These are phyloP conservation scores for Turnera subulata DNA, from an alignment of 345 rosid species.

Conservation along the genomic window DNA sequence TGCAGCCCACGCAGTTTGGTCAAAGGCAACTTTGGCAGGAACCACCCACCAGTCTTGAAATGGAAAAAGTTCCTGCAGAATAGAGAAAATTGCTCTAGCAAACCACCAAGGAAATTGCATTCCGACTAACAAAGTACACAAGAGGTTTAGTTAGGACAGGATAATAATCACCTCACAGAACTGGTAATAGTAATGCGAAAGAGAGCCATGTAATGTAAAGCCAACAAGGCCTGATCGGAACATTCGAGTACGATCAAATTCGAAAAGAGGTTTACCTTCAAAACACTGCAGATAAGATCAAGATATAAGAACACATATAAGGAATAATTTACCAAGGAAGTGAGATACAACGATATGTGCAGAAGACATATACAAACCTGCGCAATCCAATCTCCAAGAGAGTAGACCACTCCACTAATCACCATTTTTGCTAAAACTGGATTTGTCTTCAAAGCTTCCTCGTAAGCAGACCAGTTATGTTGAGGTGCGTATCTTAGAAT, in stretches of 20 bases:
- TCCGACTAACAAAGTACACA: background rate
- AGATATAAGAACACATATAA: conserved; percentile 1
- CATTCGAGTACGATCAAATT: conserved; percentile 77
- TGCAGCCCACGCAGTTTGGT: conserved; percentile 94
- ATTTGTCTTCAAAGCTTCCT: conserved; percentile 75
- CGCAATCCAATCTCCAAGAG: conserved; percentile 96
- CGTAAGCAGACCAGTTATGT: conserved; percentile 94
- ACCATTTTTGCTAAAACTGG: conserved; percentile 93
- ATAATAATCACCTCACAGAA: conserved; percentile 63
- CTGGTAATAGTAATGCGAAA: conserved; percentile 89
- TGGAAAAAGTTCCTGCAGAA: conserved; percentile 66
- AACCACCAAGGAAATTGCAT: background rate
- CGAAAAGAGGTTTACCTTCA: conserved; percentile 87
- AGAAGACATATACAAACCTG: conserved; percentile 38
- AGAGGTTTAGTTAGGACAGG: background rate
- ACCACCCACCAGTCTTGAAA: conserved; percentile 96
- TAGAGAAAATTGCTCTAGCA: background rate
- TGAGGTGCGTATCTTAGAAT: conserved; percentile 92
- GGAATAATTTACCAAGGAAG: no score
- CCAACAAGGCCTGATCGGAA: conserved; percentile 95
- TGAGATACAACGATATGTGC: background rate
- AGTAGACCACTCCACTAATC: conserved; percentile 89
- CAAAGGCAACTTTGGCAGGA: conserved; percentile 82
- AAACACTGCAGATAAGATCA: conserved; percentile 45
- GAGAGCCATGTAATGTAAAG: conserved; percentile 84